Percentiles rank a stretch among this genome's conserved stretches.
Conservation (phyloP, 768 basidiomycete species). For the Mycena albidolilacea region DNA sequence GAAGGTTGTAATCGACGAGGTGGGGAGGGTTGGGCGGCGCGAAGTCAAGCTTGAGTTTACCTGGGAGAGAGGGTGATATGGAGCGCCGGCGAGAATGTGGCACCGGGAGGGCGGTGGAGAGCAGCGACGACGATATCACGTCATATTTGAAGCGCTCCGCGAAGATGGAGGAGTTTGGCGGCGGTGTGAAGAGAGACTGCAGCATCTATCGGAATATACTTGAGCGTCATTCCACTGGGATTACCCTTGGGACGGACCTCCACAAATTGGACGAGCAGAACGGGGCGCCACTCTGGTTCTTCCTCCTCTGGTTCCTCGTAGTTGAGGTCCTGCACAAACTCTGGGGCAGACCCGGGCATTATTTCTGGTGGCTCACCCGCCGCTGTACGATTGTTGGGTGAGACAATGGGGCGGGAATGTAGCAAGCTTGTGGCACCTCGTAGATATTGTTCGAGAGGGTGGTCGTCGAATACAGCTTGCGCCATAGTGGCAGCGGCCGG, state of each 20-base stretch:
- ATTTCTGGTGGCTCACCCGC: constrained; percentile 69
- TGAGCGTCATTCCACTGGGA: constrained; percentile 35
- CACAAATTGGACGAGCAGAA: constrained; percentile 50
- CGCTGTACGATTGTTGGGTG: constrained; percentile 54
- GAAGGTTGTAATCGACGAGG: constrained; percentile 54
- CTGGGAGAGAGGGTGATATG: constrained; percentile 59
- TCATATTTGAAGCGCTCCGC: constrained; percentile 89
- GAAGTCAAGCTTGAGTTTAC: constrained; percentile 53
- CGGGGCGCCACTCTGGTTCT: constrained; percentile 52
- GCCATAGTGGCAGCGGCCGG: constrained; percentile 65
- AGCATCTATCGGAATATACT: constrained; percentile 50
- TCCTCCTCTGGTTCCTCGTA: constrained; percentile 47
- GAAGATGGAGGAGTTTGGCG: constrained; percentile 64
- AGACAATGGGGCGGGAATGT: background rate
- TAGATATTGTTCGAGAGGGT: constrained; percentile 82
- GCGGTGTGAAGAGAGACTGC: constrained; percentile 53
- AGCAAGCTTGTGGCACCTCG: constrained; percentile 62
- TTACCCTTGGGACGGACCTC: constrained; percentile 54
- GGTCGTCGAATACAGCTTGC: constrained; percentile 83
- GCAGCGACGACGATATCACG: constrained; percentile 83
- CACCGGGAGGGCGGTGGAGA: constrained; percentile 70
- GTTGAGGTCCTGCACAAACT: constrained; percentile 57
- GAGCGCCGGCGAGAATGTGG: constrained; percentile 53
- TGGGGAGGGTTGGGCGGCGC: constrained; percentile 44
- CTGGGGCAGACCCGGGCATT: constrained; percentile 70